Evolutionary conservation across 2,329 filamentous ascomycete species (phyloP), one percentile per base, ranked within the genome.

Genomic region (Thielaviopsis ethacetica): DNA sequence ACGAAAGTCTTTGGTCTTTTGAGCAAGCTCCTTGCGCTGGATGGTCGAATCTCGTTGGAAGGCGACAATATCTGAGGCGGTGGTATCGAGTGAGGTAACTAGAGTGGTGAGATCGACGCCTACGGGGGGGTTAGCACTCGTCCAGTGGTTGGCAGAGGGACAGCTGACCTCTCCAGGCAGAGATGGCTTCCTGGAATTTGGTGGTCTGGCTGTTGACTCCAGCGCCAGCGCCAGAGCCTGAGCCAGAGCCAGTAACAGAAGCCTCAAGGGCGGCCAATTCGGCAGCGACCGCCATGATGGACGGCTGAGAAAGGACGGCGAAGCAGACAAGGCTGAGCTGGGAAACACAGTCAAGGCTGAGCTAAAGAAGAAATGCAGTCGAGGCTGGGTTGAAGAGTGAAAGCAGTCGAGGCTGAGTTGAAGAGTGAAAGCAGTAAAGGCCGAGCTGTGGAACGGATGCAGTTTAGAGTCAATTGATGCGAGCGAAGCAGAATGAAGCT

Each of bases 1-100:
- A 62, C 91, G 80, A 66, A 97, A 98, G 66, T 97, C 91, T 68
- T 98, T 98, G 0, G 93, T 98, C 77, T 96, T 97, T 68, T 96
- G 91, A n/a, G 94, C 93, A 21, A 98, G 76, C 62, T 98, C 94
- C 69, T 98, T 98, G 57, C 93, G 81, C 70, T 98, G 91, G 0
- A 96, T 85, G 4, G 95, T 86, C n/a, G 91, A 88, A 71, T 97
- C 93, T 66, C 91, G 82, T 69, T 98, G 94, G 69, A 95, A 90
- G 54, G 86, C 76, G 57, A 97, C 89, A 62, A 98, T 89, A 66
- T 97, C 93, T 12, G 91, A 91, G n/a, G 93, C 93, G 3, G 90
- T 91, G 61, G 85, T 86, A 71, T 98, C 93, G 63, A 98, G 84
- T 64, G 81, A 87, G 34, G 89, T 85, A 62, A 95, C 82, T 64